These are phyloP conservation scores for Chalciporus sp. DNA, from an alignment of 1,284 basidiomycete species.

Conservation along the genomic window DNA sequence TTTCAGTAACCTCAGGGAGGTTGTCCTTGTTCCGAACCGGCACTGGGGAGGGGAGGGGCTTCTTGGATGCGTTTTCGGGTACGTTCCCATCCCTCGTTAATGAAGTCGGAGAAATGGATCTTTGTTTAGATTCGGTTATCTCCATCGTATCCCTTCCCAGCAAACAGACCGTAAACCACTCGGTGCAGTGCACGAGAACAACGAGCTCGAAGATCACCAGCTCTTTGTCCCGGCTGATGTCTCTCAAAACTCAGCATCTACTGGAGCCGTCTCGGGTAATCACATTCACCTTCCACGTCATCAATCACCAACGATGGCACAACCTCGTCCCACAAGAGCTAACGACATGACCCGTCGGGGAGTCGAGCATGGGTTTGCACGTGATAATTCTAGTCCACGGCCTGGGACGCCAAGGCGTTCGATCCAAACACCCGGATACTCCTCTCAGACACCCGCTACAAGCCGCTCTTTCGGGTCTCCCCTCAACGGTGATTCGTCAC, in stretches of 20 bases:
- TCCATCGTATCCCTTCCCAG: slow-evolving; percentile 87
- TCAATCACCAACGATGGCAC: slow-evolving; percentile 25
- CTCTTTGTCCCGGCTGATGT: slow-evolving; percentile 75
- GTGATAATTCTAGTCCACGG: slow-evolving; percentile 28
- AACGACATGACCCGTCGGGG: slow-evolving; percentile 23
- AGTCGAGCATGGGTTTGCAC: slow-evolving; percentile 14
- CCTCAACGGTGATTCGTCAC: slow-evolving; percentile 49
- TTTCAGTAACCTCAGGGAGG: slow-evolving; percentile 83
- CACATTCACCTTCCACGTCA: slow-evolving; percentile 11
- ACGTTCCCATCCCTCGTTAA: slow-evolving; percentile 33
- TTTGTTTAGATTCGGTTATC: slow-evolving; percentile 66
- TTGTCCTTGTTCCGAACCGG: slow-evolving; percentile 90
- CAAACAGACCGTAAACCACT: slow-evolving; percentile 55
- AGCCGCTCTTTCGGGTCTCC: slow-evolving; percentile 34
- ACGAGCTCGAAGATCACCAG: slow-evolving; percentile 61
- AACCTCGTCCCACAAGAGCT: slow-evolving; percentile 34
- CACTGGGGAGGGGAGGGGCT: slow-evolving; percentile 96
- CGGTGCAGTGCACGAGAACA: slow-evolving; percentile 50
- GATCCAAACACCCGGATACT: slow-evolving; percentile 24
- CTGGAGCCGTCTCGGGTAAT: slow-evolving; percentile 9
- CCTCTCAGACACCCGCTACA: slow-evolving; percentile 25
- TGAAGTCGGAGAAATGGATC: slow-evolving; percentile 2
- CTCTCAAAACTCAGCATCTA: slow-evolving; percentile 17
- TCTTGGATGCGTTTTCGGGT: slow-evolving; percentile 93
- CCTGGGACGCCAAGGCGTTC: slow-evolving; percentile 33